Conservation (phyloP, 495 filamentous ascomycete species). For the Neurospora hispaniola region DNA sequence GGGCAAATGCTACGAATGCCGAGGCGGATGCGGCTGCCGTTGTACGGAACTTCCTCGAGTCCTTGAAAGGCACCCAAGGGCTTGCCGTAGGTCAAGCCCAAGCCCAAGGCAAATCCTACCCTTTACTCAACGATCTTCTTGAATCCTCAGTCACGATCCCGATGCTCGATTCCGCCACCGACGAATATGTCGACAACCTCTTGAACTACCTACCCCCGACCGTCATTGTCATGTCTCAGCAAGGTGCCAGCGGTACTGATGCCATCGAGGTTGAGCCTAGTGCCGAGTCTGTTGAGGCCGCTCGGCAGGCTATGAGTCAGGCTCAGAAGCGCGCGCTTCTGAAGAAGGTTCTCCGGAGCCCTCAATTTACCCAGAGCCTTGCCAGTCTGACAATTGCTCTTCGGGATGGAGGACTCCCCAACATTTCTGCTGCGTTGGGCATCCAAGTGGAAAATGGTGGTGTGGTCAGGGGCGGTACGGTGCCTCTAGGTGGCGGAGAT, state of each 20-base stretch:
- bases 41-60: conserved; percentile 81
- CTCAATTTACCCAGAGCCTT: conserved; percentile 82
- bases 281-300: conserved; percentile 55
- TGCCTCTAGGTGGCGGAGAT: conserved; percentile 80
- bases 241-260: conserved; percentile 37
- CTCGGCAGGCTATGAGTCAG: conserved; percentile 60
- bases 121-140: conserved; percentile 80
- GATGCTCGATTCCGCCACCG: conserved; percentile 55
- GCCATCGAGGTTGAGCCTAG: conserved; percentile 44
- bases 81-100: conserved; percentile 21
- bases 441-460: conserved; percentile 75
- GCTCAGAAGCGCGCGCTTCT: conserved; percentile 75
- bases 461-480: conserved; percentile 57
- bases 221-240: conserved; percentile 59
- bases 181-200: conserved; percentile 58
- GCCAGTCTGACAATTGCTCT: conserved; percentile 76
- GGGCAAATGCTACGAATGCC: conserved; percentile 23
- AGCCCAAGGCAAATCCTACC: conserved; percentile 51
- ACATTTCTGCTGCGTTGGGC: conserved; percentile 73
- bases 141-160: conserved; percentile 64
- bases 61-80: conserved; percentile 52
- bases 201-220: conserved; percentile 63
- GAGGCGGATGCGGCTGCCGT: conserved; percentile 49
- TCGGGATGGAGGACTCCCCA: conserved; percentile 84
- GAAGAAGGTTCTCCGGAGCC: conserved; percentile 73